Base-by-base conservation (phyloP, 768 basidiomycete species). In the Naganishia vishniacii region DNA sequence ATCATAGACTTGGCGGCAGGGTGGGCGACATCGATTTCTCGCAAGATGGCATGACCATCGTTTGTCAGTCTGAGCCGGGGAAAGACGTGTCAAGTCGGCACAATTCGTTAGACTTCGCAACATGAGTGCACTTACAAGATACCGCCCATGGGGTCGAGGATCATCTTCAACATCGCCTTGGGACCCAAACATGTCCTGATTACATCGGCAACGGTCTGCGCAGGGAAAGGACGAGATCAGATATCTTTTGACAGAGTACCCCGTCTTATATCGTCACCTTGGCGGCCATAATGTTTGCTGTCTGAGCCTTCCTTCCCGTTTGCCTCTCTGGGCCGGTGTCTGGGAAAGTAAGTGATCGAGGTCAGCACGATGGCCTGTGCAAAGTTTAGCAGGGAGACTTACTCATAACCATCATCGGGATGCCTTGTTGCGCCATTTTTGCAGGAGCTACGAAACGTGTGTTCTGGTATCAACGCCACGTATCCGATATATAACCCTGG, bases 1-100 rank as follows among this genome's bases (percentile, higher is more conserved):
- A 99, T 95, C 94, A 99, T 98, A 70, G 93, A 95, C 81, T 98
- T 99, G 26, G 95, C 94, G 28, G 95, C 95, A 3, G 94, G 95
- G 72, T 99, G 95, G 1, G 93, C 92, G 31, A 99, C 95, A 70
- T 99, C 95, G 70, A 98, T 99, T 78, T 99, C 95, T 59, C 95
- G 87, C 42, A 98, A 81, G 67, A 99, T 98, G 1, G 95, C 93
- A 72, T 99, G 97, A n/a, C 95, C 94, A 73, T 99, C 94, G 77
- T 98, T 97, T 1, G 95, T 98, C 20, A 97, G 80, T 67, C 93
- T 95, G 8, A 28, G 15, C 1, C 40, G 16, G 5, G 9, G 20
- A 28, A 4, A 61, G 23, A 12, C 11, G 25, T n/a, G n/a, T n/a
- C n/a, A n/a, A n/a, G n/a, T n/a, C n/a, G n/a, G n/a, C n/a, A n/a